Base-by-base conservation (phyloP, 306 rosid genomes). In the Lathyrus tuberosus region DNA sequence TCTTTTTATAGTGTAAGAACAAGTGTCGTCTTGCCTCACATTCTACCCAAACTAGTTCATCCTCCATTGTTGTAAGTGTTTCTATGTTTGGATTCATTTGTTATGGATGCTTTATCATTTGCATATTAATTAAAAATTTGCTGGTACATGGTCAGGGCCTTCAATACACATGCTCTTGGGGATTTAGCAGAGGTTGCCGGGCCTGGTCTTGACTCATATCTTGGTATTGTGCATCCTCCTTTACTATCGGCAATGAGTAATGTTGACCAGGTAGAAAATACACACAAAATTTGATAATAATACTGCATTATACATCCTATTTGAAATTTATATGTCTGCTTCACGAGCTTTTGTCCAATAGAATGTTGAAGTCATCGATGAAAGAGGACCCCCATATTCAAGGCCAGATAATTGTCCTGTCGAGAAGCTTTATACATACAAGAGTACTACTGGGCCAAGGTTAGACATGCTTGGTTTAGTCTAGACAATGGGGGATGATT, bases 141-240 rank as follows among this genome's bases (percentile, higher is more conserved):
- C 14, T 71, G 54, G 42, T 73, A 49, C 20, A 44, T 77, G 51
- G 84, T 14, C 78, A 94, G 99, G 71, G 99, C 99, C 72, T 83
- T 94, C 78, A 77, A 91, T 80, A 95, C 97, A 51, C 99, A 94
- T 83, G 99, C 99, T 60, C 82, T 94, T n/a, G 96, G 97, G 44
- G 99, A 96, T 70, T 84, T 94, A 69, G 99, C 99, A n/a, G 96
- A 91, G 76, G 99, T 94, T 66, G 99, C 99, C 48, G 99, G 97
- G 59, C 85, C 97, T 68, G 88, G 99, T 69, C 97, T 88, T 61
- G 75, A 91, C 73, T 42, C 69, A 62, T 97, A 94, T 82, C 97
- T 94, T 69, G 81, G 91, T 46, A 90, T 87, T 43, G 84, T 91
- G 75, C 95, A 91, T 82, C 97, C 97, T 75, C 92, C 99, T 74